phyloP scores from a whole-genome alignment of 225 moss, liverwort and hornwort genomes.

The Asterella californica region DNA sequence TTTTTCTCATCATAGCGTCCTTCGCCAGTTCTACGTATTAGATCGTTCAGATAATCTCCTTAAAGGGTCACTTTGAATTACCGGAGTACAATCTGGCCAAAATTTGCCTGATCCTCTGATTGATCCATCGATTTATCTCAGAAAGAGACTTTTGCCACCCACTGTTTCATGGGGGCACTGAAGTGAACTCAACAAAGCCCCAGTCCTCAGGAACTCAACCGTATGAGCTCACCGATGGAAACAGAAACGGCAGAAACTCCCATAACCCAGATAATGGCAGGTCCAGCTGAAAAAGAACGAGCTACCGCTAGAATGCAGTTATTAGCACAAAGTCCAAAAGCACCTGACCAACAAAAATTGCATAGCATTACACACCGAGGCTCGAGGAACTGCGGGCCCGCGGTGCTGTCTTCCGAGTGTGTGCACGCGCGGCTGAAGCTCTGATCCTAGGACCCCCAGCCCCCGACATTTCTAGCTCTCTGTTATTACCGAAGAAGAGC shows the following conservation, averaged over 20 bases:
- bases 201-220: not conserved
- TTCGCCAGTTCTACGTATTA: not conserved
- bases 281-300: not conserved
- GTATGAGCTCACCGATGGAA: not conserved
- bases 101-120: not conserved
- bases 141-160: not conserved
- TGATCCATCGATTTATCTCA: slow-evolving; percentile 1
- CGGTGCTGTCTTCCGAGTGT: slow-evolving; percentile 34
- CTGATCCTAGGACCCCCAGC: slow-evolving; percentile 39
- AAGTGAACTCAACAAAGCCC: no score
- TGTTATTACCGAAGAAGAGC: not conserved
- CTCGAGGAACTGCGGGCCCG: slow-evolving; percentile 7
- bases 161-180: not conserved
- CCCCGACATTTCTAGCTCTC: slow-evolving; percentile 22
- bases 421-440: slow-evolving; percentile 45
- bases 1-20: slow-evolving; percentile 8
- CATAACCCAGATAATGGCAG: not conserved
- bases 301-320: not conserved
- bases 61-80: not conserved
- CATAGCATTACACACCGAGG: slow-evolving; percentile 24
- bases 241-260: not conserved
- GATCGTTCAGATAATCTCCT: not conserved
- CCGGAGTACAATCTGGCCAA: not conserved
- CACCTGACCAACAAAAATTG: not conserved
- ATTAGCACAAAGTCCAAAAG: not conserved